Evolutionary conservation across 805 yeast genomes (phyloP).

Genomic region (Barnettozyma salicaria): DNA sequence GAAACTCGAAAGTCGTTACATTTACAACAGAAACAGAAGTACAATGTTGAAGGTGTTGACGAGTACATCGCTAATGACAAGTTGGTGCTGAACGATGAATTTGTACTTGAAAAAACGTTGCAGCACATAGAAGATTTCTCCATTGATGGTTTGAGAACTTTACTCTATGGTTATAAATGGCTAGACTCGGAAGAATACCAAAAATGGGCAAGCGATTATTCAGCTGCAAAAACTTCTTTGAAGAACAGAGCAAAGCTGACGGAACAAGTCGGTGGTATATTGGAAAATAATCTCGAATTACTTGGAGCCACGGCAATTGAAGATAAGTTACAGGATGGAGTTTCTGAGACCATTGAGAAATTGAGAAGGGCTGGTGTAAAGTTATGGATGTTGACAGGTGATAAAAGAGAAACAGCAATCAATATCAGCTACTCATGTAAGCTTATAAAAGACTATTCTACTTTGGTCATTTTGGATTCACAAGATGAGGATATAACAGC

Average conservation of each 20-base stretch:
- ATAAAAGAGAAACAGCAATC: slow-evolving; percentile 95
- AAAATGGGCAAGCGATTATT: slow-evolving; percentile 61
- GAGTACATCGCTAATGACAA: slow-evolving; percentile 47
- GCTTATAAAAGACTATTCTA: slow-evolving; percentile 86
- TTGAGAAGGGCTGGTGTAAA: slow-evolving; percentile 88
- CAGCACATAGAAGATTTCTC: slow-evolving; percentile 93
- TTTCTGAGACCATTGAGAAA: slow-evolving; percentile 88
- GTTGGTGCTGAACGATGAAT: slow-evolving; percentile 64
- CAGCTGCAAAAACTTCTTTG: slow-evolving; percentile 72
- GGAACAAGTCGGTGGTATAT: slow-evolving; percentile 62
- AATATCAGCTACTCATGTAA: slow-evolving; percentile 95
- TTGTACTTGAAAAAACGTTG: slow-evolving; percentile 73
- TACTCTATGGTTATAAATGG: slow-evolving; percentile 78
- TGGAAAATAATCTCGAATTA: slow-evolving; percentile 65
- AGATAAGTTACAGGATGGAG: slow-evolving; percentile 95
- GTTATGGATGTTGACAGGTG: slow-evolving; percentile 98
- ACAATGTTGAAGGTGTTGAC: slow-evolving; percentile 27
- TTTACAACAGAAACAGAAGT: slow-evolving; percentile 50
- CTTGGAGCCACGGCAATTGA: slow-evolving; percentile 96
- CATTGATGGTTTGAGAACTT: slow-evolving; percentile 88
- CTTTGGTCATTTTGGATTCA: slow-evolving; percentile 63
- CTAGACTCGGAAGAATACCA: slow-evolving; percentile 52
- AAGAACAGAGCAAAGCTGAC: slow-evolving; percentile 58
- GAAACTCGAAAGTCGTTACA: slow-evolving; percentile 55
- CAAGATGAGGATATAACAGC: slow-evolving; percentile 57